Conservation (phyloP, 495 filamentous ascomycete species). For the Penicillium diatomitis region DNA sequence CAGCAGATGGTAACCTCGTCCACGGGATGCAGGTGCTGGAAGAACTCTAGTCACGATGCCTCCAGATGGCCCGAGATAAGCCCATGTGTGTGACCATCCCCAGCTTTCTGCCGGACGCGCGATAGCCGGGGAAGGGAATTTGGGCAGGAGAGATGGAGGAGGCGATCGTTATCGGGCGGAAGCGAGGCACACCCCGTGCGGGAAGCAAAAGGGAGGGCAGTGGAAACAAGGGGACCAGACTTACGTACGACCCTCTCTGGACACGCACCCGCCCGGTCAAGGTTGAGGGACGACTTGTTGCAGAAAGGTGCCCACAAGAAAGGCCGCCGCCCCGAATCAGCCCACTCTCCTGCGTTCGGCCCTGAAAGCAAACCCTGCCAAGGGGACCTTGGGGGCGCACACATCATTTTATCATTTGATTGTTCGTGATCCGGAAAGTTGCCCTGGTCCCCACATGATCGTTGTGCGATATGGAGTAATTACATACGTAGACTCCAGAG, state of each 20-base stretch:
- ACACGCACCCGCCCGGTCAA: too few relatives aligned
- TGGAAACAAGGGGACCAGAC: too few relatives aligned
- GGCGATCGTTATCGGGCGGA: conserved; percentile 13
- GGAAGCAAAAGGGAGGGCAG: background rate
- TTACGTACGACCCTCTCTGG: too few relatives aligned
- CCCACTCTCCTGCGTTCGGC: too few relatives aligned
- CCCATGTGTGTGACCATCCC: background rate
- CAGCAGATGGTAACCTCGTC: too few relatives aligned
- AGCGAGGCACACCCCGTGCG: conserved; percentile 21
- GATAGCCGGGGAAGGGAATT: conserved; percentile 14
- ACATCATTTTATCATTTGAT: too few relatives aligned
- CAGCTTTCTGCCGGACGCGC: conserved; percentile 15
- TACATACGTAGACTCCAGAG: background rate
- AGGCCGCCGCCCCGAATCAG: too few relatives aligned
- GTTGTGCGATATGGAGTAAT: conserved; percentile 4
- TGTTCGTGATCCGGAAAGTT: conserved; percentile 6
- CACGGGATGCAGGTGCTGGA: too few relatives aligned
- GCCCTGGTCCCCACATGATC: conserved; percentile 14
- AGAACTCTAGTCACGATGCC: too few relatives aligned
- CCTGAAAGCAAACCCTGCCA: background rate
- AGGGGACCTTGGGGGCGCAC: conserved; percentile 8
- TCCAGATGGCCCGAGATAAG: conserved; percentile 1
- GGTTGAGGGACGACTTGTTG: too few relatives aligned
- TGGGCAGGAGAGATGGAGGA: background rate
- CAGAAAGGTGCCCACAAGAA: too few relatives aligned